Conservation (phyloP, 768 basidiomycete species). For the Lactarius trivialis region DNA sequence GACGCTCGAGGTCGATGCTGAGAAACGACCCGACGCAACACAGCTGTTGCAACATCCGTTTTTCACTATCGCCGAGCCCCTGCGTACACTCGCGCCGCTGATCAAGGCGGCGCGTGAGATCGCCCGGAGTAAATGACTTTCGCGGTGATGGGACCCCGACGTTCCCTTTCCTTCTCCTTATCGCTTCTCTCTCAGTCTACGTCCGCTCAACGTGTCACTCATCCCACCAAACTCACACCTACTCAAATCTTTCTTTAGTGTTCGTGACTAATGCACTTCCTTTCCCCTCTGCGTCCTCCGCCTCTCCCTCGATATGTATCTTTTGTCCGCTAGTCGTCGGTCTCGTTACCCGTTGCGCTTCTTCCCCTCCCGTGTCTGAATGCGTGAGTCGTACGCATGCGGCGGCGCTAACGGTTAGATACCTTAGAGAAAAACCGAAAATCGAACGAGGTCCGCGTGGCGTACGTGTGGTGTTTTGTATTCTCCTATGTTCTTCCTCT, state of each 20-base stretch:
- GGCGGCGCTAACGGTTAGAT: slow-evolving; percentile 16
- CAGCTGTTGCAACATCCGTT: slow-evolving; percentile 82
- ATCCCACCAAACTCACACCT: slow-evolving; percentile 14
- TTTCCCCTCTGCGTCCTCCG: not conserved
- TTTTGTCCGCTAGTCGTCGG: slow-evolving; percentile 1
- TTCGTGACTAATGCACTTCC: slow-evolving; percentile 9
- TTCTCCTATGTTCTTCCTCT: slow-evolving; percentile 1
- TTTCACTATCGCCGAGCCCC: slow-evolving; percentile 81
- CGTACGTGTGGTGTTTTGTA: slow-evolving; percentile 11
- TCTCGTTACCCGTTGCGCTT: not conserved
- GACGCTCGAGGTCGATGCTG: slow-evolving; percentile 89
- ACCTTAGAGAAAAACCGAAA: slow-evolving; percentile 17
- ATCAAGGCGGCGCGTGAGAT: slow-evolving; percentile 92
- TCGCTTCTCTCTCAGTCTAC: slow-evolving; percentile 7
- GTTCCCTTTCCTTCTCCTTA: not conserved
- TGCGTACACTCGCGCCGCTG: slow-evolving; percentile 77
- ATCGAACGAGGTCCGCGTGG: slow-evolving; percentile 3
- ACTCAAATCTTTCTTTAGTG: slow-evolving; percentile 5
- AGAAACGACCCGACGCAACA: slow-evolving; percentile 84
- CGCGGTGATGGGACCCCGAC: not conserved
- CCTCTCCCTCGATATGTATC: slow-evolving; percentile 10
- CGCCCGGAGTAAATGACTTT: slow-evolving; percentile 40
- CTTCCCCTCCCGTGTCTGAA: not conserved
- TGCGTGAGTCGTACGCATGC: not conserved
- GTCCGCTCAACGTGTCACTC: slow-evolving; percentile 9